These are phyloP conservation scores for Lachancea sp. DNA, from an alignment of 805 yeast species.

Conservation along the genomic window DNA sequence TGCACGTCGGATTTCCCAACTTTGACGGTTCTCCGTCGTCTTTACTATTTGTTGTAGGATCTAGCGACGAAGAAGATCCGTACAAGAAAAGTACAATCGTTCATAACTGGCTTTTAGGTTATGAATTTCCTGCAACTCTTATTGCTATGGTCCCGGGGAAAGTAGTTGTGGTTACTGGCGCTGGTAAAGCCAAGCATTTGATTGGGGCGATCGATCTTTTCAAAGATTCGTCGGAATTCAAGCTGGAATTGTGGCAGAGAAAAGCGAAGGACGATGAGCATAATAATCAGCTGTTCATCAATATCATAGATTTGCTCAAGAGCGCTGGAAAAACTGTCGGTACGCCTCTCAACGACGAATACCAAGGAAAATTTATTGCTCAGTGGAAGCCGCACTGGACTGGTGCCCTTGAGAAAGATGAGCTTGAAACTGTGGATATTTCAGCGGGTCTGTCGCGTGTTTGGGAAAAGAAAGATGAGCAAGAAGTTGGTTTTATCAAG, in stretches of 20 bases:
- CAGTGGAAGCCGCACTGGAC: constrained; percentile 60
- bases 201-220: constrained; percentile 25
- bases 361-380: constrained; percentile 74
- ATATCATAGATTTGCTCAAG: constrained; percentile 44
- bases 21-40: constrained; percentile 37
- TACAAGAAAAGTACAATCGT: constrained; percentile 80
- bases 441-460: constrained; percentile 47
- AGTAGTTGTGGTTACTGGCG: constrained; percentile 65
- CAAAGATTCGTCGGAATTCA: constrained; percentile 43
- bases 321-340: constrained; percentile 52
- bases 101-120: constrained; percentile 89
- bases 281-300: constrained; percentile 57
- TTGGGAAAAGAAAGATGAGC: constrained; percentile 72
- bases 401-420: constrained; percentile 35
- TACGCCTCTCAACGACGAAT: constrained; percentile 64
- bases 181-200: constrained; percentile 78
- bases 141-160: constrained; percentile 56
- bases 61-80: constrained; percentile 81
- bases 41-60: constrained; percentile 68
- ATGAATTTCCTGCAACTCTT: constrained; percentile 91
- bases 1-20: constrained; percentile 23
- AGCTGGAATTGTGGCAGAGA: constrained; percentile 59
- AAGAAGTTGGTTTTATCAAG: constrained; percentile 58
- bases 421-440: constrained; percentile 43
- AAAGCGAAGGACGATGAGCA: constrained; percentile 70